These are phyloP conservation scores for Thinopyrum elongatum DNA, from an alignment of 176 grass and related monocot species.

Conservation along the genomic window DNA sequence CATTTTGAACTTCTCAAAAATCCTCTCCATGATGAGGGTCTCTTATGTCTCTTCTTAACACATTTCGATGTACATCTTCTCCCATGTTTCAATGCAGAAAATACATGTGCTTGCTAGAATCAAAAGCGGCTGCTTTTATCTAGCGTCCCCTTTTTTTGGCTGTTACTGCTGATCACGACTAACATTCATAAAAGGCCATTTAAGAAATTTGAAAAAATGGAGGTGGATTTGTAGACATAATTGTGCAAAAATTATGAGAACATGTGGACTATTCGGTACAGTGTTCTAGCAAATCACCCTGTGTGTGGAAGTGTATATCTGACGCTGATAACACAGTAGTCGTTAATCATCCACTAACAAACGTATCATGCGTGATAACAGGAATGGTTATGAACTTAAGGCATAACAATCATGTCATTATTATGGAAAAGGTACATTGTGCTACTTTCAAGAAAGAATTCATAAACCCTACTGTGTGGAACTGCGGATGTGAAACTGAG, in stretches of 20 bases:
- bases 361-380: not conserved
- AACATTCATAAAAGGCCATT: not conserved
- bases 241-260: not conserved
- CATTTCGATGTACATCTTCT: slow-evolving; percentile 32
- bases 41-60: slow-evolving; percentile 32
- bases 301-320: not conserved
- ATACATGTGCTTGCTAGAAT: slow-evolving; percentile 17
- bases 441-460: not conserved
- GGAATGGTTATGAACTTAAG: not conserved
- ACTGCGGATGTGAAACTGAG: not conserved
- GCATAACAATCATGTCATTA: not conserved
- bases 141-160: not conserved
- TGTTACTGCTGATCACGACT: slow-evolving; percentile 5
- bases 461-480: not conserved
- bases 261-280: not conserved
- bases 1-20: slow-evolving; percentile 30
- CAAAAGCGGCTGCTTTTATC: slow-evolving; percentile 1
- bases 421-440: not conserved
- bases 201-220: not conserved
- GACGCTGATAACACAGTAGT: not conserved
- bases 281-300: not conserved
- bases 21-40: slow-evolving; percentile 3
- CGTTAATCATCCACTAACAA: not conserved
- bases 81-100: slow-evolving; percentile 38
- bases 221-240: not conserved